Conservation (phyloP, 805 yeast species). For the Starmera dryadoides region DNA sequence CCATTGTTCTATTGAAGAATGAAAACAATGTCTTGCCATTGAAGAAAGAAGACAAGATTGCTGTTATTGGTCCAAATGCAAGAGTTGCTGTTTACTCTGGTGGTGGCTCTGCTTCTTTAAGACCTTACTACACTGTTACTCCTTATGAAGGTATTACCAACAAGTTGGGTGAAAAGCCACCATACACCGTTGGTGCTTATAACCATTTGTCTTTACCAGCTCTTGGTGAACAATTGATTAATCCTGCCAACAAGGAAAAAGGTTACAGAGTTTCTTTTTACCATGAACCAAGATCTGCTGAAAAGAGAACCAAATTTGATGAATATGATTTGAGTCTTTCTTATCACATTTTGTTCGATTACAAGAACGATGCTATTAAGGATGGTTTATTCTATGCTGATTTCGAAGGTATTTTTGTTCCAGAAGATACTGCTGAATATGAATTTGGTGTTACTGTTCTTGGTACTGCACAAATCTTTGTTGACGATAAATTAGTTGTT, state of each 20-base stretch:
- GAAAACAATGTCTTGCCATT: slow-evolving; percentile 42
- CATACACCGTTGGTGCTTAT: slow-evolving; percentile 29
- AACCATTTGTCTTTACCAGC: slow-evolving; percentile 28
- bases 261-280: slow-evolving; percentile 22
- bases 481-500: slow-evolving; percentile 44
- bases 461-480: slow-evolving; percentile 50
- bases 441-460: slow-evolving; percentile 43
- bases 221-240: slow-evolving; percentile 19
- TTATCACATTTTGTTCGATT: slow-evolving; percentile 22
- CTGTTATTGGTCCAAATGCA: slow-evolving; percentile 57
- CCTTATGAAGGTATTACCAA: slow-evolving; percentile 40
- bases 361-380: slow-evolving; percentile 15
- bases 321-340: slow-evolving; percentile 15
- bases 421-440: slow-evolving; percentile 41
- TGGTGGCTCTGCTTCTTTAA: slow-evolving; percentile 55
- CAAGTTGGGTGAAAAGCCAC: slow-evolving; percentile 18
- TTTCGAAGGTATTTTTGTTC: slow-evolving; percentile 36
- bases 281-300: slow-evolving; percentile 15
- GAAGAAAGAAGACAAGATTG: slow-evolving; percentile 31
- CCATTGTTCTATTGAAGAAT: slow-evolving; percentile 52
- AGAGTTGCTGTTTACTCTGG: slow-evolving; percentile 43
- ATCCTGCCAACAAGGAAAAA: slow-evolving; percentile 15
- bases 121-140: slow-evolving; percentile 38
- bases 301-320: slow-evolving; percentile 23
- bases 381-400: slow-evolving; percentile 34